Evolutionary conservation across 208 protist genomes (phyloP).

Genomic region (Acanthamoeba lenticulata): DNA sequence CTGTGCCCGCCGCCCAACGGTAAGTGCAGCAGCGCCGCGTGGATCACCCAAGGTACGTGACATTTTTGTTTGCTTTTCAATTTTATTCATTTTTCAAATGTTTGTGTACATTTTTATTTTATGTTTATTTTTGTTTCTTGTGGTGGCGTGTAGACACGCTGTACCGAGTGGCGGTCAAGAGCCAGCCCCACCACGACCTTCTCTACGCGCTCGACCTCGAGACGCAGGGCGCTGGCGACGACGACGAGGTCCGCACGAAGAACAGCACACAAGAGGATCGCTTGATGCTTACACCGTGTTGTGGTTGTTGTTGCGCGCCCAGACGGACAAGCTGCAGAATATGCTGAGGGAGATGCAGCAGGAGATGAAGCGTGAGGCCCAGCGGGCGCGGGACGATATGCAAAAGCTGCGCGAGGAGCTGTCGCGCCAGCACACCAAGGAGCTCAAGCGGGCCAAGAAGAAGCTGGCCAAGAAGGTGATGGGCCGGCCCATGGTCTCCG

Average conservation of each 20-base stretch:
- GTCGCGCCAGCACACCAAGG: background rate
- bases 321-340: background rate
- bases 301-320: too few species aligned
- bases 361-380: background rate
- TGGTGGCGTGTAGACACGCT: background rate
- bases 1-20: slow-evolving; percentile 24
- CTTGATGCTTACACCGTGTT: too few species aligned
- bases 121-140: background rate
- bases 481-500: background rate
- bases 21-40: slow-evolving; percentile 6
- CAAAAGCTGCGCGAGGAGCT: background rate
- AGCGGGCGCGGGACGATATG: background rate
- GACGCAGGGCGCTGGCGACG: background rate
- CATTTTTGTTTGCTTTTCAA: too few species aligned
- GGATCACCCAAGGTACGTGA: background rate
- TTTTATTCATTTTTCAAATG: background rate
- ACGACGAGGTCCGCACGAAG: background rate
- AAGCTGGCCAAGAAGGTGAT: background rate
- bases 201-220: slow-evolving; percentile 16
- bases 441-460: background rate
- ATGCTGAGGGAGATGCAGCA: background rate
- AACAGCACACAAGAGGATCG: background rate
- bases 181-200: background rate
- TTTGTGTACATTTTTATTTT: background rate
- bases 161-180: background rate